Base-by-base conservation (phyloP, 2,329 filamentous ascomycete species). In the Colletotrichum sp. region DNA sequence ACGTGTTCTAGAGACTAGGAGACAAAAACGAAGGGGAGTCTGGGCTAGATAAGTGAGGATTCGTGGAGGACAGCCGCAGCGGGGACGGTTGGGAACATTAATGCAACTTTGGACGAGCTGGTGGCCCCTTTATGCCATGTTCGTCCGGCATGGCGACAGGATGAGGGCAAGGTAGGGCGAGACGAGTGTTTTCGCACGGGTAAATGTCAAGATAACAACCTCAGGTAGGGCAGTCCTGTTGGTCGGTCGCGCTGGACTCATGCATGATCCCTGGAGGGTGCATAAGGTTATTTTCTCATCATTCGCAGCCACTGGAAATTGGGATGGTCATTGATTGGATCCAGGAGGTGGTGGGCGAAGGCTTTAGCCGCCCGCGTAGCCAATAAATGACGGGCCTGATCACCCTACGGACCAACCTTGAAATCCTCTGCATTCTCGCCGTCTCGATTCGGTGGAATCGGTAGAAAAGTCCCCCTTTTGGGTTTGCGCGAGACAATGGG, bases 251-350 rank as follows among this genome's bases (percentile, higher is more conserved):
- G 67, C 55, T 62, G 67, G 49, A 24, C 52, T 60, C 49, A 44
- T 69, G 55, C 52, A 49, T 69, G 52, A 69, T 69, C 55, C 67
- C 67, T 69, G 67, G 28, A 62, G 34, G 12, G 7, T 62, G 67
- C 67, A 69, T 62, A 69, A 62, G 39, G 67, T 69, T 69, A 69
- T 69, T 62, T 69, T 30, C 34, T 62, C 55, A 30, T 26, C 67
- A 15, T 34, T 21, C 24, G 52, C 52, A 60, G 34, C 28, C 32
- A 36, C 65, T 55, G 55, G 34, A 68, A 68, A 67, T 67, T 36
- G 64, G 39, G 64, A 67, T 36, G 44, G 30, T 21, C 65, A 21
- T 59, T 52, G 13, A 68, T 68, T 68, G 65, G 65, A 26, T 49
- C 30, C 26, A 34, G 24, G n/a, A 24, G 65, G 30, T 16, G 49